Percentiles rank a stretch among this genome's conserved stretches.
These are phyloP conservation scores for Mimosa bimucronata DNA, from an alignment of 306 rosid species.

Conservation along the genomic window DNA sequence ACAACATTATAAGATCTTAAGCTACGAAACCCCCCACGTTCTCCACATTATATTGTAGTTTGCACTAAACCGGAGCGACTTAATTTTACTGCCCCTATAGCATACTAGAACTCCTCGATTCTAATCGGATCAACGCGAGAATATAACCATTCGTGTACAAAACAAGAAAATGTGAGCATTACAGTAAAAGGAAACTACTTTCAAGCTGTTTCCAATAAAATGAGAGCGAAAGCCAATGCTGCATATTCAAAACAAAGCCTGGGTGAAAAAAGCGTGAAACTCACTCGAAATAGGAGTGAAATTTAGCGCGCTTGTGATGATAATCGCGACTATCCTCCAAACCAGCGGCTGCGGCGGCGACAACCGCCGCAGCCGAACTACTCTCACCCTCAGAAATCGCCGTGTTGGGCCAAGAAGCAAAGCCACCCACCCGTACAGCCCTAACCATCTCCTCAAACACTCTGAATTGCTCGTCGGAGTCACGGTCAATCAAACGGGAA, in stretches of 20 bases:
- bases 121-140: not conserved
- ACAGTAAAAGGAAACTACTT: not conserved
- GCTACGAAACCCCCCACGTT: not conserved
- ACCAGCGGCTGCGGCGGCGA: conserved; percentile 12
- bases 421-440: conserved; percentile 36
- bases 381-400: conserved; percentile 66
- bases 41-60: not conserved
- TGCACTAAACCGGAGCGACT: not conserved
- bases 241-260: not conserved
- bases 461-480: conserved; percentile 36
- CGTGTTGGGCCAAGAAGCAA: conserved; percentile 42
- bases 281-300: conserved; percentile 70
- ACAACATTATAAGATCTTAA: not conserved
- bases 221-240: not conserved
- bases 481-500: conserved; percentile 4
- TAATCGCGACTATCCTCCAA: conserved; percentile 58
- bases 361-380: conserved; percentile 49
- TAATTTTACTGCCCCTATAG: not conserved
- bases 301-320: conserved; percentile 82
- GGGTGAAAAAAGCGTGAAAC: conserved; percentile 27
- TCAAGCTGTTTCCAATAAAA: not conserved
- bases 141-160: not conserved
- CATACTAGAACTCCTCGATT: not conserved
- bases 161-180: not conserved
- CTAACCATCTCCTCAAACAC: conserved; percentile 55